Evolutionary conservation across 495 filamentous ascomycete genomes (phyloP).

Genomic region (Aspergillus bridgeri): DNA sequence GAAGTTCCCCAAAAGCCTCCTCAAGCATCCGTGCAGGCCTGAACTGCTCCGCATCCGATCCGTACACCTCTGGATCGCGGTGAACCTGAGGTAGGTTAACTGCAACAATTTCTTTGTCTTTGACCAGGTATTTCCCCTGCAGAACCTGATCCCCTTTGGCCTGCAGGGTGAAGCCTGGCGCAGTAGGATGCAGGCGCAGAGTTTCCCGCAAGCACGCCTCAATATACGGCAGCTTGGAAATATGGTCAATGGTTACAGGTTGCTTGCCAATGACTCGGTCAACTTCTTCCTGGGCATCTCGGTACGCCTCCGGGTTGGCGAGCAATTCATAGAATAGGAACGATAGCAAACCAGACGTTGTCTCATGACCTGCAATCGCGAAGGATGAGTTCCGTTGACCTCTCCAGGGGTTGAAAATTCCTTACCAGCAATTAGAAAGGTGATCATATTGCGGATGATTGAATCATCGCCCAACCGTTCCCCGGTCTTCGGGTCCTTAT

Average conservation of each 20-base stretch:
- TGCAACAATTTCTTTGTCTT: too few relatives aligned
- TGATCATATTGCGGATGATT: slow-evolving; percentile 69
- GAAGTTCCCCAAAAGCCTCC: too few relatives aligned
- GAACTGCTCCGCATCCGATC: too few relatives aligned
- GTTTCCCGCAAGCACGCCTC: slow-evolving; percentile 67
- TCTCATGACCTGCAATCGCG: slow-evolving; percentile 75
- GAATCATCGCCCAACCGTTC: slow-evolving; percentile 56
- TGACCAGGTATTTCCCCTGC: too few relatives aligned
- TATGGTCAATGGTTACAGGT: slow-evolving; percentile 62
- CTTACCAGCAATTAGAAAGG: slow-evolving; percentile 68
- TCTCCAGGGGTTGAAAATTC: too few relatives aligned
- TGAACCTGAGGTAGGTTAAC: too few relatives aligned
- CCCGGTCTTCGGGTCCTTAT: slow-evolving; percentile 64
- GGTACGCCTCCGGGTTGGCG: slow-evolving; percentile 56
- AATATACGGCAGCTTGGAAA: slow-evolving; percentile 63
- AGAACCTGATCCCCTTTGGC: too few relatives aligned
- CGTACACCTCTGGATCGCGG: too few relatives aligned
- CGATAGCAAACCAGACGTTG: slow-evolving; percentile 60
- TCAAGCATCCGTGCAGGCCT: too few relatives aligned
- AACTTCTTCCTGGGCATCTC: slow-evolving; percentile 62
- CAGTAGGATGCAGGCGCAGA: slow-evolving; percentile 37
- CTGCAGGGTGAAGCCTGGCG: too few relatives aligned
- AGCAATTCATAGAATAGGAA: slow-evolving; percentile 57
- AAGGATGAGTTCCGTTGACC: too few relatives aligned
- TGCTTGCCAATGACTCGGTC: slow-evolving; percentile 62